Evolutionary conservation across 2,329 filamentous ascomycete genomes (phyloP).

Genomic region (Penicillium sp.): DNA sequence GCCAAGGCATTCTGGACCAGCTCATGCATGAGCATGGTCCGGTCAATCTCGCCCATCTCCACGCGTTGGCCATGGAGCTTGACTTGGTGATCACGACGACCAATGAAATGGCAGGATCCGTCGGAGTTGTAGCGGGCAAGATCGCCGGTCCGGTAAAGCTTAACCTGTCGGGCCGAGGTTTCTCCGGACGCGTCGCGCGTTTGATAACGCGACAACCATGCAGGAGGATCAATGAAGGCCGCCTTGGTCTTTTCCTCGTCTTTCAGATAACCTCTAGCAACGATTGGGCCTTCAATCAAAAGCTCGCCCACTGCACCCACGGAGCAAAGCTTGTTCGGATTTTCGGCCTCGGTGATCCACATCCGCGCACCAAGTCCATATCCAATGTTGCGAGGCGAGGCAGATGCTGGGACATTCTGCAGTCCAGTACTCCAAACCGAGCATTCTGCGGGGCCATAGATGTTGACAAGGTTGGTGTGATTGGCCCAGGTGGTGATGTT

Average conservation of each 20-base stretch:
- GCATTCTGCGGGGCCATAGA: too few relatives aligned
- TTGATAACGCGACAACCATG: neutral
- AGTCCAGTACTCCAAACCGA: too few relatives aligned
- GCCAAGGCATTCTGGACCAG: neutral
- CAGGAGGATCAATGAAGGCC: neutral
- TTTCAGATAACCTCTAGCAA: constrained; percentile 3
- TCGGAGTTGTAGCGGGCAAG: neutral
- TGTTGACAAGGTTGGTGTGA: too few relatives aligned
- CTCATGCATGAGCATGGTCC: neutral
- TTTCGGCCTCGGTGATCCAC: neutral
- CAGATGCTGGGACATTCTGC: too few relatives aligned
- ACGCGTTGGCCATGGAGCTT: constrained; percentile 5
- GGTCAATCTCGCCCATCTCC: constrained; percentile 5
- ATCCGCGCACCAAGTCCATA: neutral
- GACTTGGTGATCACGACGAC: constrained; percentile 3
- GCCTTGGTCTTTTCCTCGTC: neutral
- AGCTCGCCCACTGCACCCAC: neutral
- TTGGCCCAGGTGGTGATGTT: too few relatives aligned
- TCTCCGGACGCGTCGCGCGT: neutral
- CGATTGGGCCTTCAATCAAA: constrained; percentile 2
- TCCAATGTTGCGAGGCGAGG: too few relatives aligned
- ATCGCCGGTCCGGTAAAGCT: neutral
- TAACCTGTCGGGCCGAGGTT: too few relatives aligned
- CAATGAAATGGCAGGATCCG: neutral
- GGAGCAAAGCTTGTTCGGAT: neutral